Conservation (phyloP, 495 filamentous ascomycete species). For the Annulohypoxylon stygium region DNA sequence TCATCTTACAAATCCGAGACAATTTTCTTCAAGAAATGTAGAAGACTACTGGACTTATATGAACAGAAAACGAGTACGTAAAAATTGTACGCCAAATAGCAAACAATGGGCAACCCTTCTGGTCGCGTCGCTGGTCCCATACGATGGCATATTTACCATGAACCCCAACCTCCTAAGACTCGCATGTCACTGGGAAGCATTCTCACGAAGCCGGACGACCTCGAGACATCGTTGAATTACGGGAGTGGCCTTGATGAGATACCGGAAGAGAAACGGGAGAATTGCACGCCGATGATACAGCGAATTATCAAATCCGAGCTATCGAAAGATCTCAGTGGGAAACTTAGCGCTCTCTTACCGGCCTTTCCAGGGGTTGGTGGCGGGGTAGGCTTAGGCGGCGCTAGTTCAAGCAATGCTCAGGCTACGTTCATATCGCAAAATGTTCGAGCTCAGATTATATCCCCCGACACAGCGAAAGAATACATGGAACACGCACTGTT, state of each 20-base stretch:
- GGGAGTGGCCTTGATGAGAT: neutral
- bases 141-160: conserved; percentile 17
- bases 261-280: neutral
- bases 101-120: conserved; percentile 9
- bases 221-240: conserved; percentile 17
- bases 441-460: conserved; percentile 9
- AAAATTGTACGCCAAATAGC: too few relatives aligned
- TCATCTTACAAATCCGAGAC: too few relatives aligned
- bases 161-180: conserved; percentile 13
- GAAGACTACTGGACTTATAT: too few relatives aligned
- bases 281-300: conserved; percentile 7
- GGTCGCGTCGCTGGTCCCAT: conserved; percentile 13
- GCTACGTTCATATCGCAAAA: conserved; percentile 2
- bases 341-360: conserved; percentile 5
- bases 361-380: neutral
- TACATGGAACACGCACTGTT: conserved; percentile 6
- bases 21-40: too few relatives aligned
- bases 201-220: conserved; percentile 17
- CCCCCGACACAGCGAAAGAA: conserved; percentile 11
- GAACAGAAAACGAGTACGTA: too few relatives aligned
- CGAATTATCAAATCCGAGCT: conserved; percentile 15
- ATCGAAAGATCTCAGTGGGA: conserved; percentile 8
- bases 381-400: conserved; percentile 1
- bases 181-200: conserved; percentile 12
- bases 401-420: conserved; percentile 1